A percentile compares a stretch with the other conserved stretches of the same genome.
Evolutionary conservation across 2,329 filamentous ascomycete species (phyloP).

Genomic region (Penicillium sp.): DNA sequence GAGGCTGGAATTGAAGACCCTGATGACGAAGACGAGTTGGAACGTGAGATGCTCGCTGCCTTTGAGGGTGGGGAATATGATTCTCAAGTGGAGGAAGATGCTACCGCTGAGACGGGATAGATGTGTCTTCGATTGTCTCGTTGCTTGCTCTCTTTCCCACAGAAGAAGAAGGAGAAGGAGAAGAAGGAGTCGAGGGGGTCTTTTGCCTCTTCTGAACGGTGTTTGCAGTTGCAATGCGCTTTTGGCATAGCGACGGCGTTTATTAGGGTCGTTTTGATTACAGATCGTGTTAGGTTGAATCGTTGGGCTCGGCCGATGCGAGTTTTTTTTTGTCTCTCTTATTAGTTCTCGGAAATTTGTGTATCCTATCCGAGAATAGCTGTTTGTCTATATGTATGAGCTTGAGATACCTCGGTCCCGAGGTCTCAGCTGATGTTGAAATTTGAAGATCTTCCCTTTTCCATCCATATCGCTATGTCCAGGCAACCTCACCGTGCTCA

Average conservation of each 20-base stretch:
- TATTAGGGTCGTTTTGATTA: conserved; percentile 11
- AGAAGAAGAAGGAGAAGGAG: background rate
- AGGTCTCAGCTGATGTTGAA: too few species aligned
- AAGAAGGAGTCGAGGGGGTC: background rate
- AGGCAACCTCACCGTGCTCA: too few species aligned
- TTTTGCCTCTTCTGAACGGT: conserved; percentile 6
- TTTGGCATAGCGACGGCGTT: conserved; percentile 36
- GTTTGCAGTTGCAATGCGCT: conserved; percentile 28
- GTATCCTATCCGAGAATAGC: background rate
- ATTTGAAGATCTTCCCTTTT: too few species aligned
- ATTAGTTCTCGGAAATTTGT: conserved; percentile 1
- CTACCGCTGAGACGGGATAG: conserved; percentile 35
- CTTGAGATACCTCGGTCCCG: background rate
- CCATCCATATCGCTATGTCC: too few species aligned
- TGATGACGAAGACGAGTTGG: conserved; percentile 49
- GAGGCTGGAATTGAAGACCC: conserved; percentile 31
- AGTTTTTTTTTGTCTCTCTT: background rate
- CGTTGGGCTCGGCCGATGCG: background rate
- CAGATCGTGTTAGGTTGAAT: background rate
- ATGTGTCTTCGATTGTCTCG: background rate
- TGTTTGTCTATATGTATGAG: conserved; percentile 1
- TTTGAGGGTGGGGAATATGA: conserved; percentile 50
- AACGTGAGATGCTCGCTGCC: conserved; percentile 61
- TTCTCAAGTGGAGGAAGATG: conserved; percentile 36
- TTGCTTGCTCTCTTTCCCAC: conserved; percentile 2